Percentiles rank a stretch among this genome's conserved stretches.
These are phyloP conservation scores for Parasitella parasitica DNA, from an alignment of 371 early-diverging fungal genomes.

Conservation along the genomic window DNA sequence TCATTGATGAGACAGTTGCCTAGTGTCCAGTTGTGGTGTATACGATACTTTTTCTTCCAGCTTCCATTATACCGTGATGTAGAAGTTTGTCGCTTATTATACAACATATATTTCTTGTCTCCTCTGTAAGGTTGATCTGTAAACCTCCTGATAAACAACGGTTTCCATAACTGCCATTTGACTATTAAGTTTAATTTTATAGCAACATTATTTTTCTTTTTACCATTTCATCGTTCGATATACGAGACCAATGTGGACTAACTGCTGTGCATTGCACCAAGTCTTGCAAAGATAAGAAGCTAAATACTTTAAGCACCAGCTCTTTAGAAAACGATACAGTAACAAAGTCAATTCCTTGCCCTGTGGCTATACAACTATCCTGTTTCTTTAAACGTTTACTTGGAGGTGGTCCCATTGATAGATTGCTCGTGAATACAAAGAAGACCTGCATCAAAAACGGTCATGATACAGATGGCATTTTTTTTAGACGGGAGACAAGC, in stretches of 20 bases:
- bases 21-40: constrained; percentile 49
- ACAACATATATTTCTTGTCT: not conserved
- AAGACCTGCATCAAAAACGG: no score
- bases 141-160: constrained; percentile 39
- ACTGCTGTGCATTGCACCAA: constrained; percentile 48
- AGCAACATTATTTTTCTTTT: no score
- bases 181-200: no score
- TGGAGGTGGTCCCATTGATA: not conserved
- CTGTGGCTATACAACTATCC: not conserved
- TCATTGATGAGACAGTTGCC: constrained; percentile 35
- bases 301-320: constrained; percentile 44
- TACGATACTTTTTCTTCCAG: constrained; percentile 46
- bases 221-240: constrained; percentile 53
- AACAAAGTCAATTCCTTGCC: constrained; percentile 28
- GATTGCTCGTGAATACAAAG: no score
- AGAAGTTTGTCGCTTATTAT: not conserved
- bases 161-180: constrained; percentile 61
- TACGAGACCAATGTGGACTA: constrained; percentile 35
- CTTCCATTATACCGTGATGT: constrained; percentile 19
- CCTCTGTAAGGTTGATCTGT: constrained; percentile 3
- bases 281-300: constrained; percentile 39
- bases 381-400: not conserved
- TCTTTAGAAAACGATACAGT: constrained; percentile 41
- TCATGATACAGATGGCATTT: no score
- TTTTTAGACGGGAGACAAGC: no score